Evolutionary conservation across 2,329 filamentous ascomycete genomes (phyloP).

Genomic region (Aspergillus amoenus): DNA sequence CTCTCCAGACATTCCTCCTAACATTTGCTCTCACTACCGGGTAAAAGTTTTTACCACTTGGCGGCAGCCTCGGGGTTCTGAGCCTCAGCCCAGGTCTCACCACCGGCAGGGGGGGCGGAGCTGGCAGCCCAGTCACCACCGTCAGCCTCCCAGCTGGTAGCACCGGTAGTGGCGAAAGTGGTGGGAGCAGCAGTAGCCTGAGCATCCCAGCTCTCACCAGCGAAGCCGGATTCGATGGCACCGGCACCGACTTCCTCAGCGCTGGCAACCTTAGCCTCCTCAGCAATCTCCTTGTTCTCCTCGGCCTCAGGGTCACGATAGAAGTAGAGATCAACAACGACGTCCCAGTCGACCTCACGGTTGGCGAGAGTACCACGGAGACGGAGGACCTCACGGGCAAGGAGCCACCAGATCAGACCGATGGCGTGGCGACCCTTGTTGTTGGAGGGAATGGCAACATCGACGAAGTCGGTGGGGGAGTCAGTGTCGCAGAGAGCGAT

Average conservation of each 20-base stretch:
- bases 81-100: slow-evolving; percentile 44
- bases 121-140: slow-evolving; percentile 55
- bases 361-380: slow-evolving; percentile 94
- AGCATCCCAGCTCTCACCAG: slow-evolving; percentile 81
- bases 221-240: slow-evolving; percentile 77
- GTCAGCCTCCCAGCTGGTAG: slow-evolving; percentile 62
- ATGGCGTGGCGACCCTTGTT: slow-evolving; percentile 99
- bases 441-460: slow-evolving; percentile 99
- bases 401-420: slow-evolving; percentile 98
- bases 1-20: slow-evolving; percentile 27
- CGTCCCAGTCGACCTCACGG: slow-evolving; percentile 97
- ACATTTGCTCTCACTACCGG: slow-evolving; percentile 29
- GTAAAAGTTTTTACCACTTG: slow-evolving; percentile 41
- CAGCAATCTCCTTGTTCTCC: slow-evolving; percentile 91
- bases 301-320: slow-evolving; percentile 99
- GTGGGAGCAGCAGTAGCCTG: slow-evolving; percentile 61
- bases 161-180: slow-evolving; percentile 64
- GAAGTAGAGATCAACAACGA: slow-evolving; percentile 99
- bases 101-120: slow-evolving; percentile 38
- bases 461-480: slow-evolving; percentile 99
- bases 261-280: slow-evolving; percentile 78
- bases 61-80: slow-evolving; percentile 31
- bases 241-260: slow-evolving; percentile 80
- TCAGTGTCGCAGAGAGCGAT: slow-evolving; percentile 99
- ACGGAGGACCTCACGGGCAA: slow-evolving; percentile 98